Evolutionary conservation across 2,329 filamentous ascomycete genomes (phyloP).

Genomic region (Tolypocladium amazonense): DNA sequence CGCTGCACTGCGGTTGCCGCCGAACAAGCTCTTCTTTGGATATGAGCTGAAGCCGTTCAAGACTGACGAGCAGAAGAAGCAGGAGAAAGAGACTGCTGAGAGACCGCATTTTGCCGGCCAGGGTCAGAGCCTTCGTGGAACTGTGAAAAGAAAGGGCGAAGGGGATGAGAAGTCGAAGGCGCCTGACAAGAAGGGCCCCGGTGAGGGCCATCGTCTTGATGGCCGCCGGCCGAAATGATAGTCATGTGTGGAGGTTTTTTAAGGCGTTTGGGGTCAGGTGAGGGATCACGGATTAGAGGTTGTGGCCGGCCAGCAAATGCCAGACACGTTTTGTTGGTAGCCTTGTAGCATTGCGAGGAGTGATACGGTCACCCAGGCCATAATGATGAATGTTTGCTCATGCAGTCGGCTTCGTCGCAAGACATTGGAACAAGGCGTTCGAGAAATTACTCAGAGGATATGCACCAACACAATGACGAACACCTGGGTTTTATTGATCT

Average conservation of each 20-base stretch:
- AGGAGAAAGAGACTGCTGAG: constrained; percentile 51
- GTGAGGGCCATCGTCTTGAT: constrained; percentile 33
- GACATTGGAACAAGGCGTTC: not conserved
- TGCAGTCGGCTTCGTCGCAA: not conserved
- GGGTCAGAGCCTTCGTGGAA: constrained; percentile 66
- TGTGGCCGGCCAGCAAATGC: not conserved
- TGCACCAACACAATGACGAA: not conserved
- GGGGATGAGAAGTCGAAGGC: constrained; percentile 35
- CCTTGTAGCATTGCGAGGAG: not conserved
- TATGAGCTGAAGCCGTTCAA: constrained; percentile 87
- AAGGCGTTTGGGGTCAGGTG: constrained; percentile 12
- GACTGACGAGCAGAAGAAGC: constrained; percentile 60
- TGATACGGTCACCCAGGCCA: not conserved
- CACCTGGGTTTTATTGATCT: not conserved
- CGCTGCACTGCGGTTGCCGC: constrained; percentile 71
- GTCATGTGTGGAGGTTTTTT: not conserved
- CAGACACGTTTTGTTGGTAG: not conserved
- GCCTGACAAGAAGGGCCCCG: constrained; percentile 33
- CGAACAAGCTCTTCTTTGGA: constrained; percentile 92
- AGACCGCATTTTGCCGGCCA: constrained; percentile 73
- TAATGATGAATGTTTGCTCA: not conserved
- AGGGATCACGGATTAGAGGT: not conserved
- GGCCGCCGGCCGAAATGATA: constrained; percentile 21
- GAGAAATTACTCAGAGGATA: not conserved
- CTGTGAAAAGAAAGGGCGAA: constrained; percentile 60